Conservation (phyloP, 2,329 filamentous ascomycete genomes). For the Penicillium digitatum region DNA sequence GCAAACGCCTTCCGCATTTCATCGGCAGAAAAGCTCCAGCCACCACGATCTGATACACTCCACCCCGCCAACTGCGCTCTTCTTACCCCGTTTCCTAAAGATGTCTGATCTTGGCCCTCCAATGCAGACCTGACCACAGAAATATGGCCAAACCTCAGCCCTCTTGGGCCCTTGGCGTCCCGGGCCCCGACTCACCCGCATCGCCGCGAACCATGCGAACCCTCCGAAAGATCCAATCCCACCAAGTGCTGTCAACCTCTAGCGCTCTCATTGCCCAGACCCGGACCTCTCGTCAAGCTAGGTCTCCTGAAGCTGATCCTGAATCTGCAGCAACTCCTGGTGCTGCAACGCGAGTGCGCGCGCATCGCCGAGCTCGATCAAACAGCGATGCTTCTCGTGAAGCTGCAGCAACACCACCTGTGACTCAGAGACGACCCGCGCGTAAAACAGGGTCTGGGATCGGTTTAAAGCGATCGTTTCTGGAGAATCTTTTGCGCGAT, state of each 20-base stretch:
- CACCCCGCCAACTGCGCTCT: neutral
- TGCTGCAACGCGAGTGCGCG: conserved; percentile 25
- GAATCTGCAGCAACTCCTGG: conserved; percentile 27
- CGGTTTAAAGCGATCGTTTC: conserved; percentile 46
- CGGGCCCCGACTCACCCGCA: conserved; percentile 38
- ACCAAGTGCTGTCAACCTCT: conserved; percentile 61
- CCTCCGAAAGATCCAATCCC: conserved; percentile 70
- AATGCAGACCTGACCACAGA: conserved; percentile 10
- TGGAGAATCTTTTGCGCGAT: conserved; percentile 75
- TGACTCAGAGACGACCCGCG: conserved; percentile 33
- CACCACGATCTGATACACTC: conserved; percentile 13
- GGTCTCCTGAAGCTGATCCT: conserved; percentile 16
- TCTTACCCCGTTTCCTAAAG: neutral
- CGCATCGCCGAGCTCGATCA: conserved; percentile 57
- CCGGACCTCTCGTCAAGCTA: conserved; percentile 22
- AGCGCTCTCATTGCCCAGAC: conserved; percentile 60
- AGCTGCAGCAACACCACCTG: conserved; percentile 17
- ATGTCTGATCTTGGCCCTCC: conserved; percentile 6
- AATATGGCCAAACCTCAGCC: conserved; percentile 23
- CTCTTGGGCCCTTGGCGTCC: conserved; percentile 25
- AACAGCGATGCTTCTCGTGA: conserved; percentile 63
- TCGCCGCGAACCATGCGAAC: conserved; percentile 64
- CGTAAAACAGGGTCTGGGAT: conserved; percentile 46
- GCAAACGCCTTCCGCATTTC: conserved; percentile 17
- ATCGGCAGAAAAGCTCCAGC: conserved; percentile 27